Base-by-base conservation (phyloP, 805 yeast species). In the Scheffersomyces stipitis region DNA sequence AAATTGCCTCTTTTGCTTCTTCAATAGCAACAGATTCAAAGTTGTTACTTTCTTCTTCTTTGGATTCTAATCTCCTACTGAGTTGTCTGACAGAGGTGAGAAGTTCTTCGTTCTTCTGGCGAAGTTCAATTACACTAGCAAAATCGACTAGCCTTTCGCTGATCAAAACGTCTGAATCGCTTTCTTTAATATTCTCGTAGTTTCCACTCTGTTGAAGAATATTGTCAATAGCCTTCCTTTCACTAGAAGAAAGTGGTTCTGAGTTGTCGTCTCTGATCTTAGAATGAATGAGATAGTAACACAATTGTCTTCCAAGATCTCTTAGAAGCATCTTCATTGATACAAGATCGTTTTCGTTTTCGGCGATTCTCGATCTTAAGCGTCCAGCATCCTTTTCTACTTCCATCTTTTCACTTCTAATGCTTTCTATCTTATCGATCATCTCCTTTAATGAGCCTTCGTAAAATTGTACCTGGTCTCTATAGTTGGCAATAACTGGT, bases 301-400 rank as follows among this genome's bases (percentile, higher is more conserved):
- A 87, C n/a, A 93, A 75, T 56, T 91, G 98, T 29, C 81, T 78
- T 5, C 95, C 86, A 27, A 91, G 64, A 52, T 91, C 97, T 18
- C 72, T 63, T 29, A 83, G 75, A 45, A 83, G 80, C 38, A 73
- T 76, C 30, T 73, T 70, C 44, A 84, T 56, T 4, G 75, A 63
- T 12, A 56, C 61, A 10, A 73, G 53, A 46, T 79, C 83, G 17
- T 64, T 56, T 44, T 71, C 72, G 29, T 65, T 58, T 36, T 78
- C 83, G 9, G 60, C 52, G 32, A 61, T 37, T 40, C 61, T 49
- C 15, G 60, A 35, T 40, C 63, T 52, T 40, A 59, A 44, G 16
- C 71, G 42, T 15, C 66, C 58, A 18, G 62, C 60, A 28, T 58
- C 73, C 54, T 50, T 66, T 49, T 69, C 64, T 18, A 61, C 53